phyloP scores from a whole-genome alignment of 805 yeast genomes.

The Myxozyma neglecta region DNA sequence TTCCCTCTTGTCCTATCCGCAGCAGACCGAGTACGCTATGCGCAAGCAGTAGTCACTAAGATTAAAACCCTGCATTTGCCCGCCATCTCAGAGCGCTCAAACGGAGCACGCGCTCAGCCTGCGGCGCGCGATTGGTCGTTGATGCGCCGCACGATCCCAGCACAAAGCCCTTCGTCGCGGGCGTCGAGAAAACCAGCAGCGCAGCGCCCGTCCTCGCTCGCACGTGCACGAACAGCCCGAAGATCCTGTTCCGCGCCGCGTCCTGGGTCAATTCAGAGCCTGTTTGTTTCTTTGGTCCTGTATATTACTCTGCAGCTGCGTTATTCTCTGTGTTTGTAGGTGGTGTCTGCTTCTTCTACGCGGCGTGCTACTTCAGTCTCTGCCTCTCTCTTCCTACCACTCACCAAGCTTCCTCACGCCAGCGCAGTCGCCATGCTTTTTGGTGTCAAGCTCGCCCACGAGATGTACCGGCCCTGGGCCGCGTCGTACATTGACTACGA shows the following conservation, averaged over 20 bases:
- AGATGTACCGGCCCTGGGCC: constrained; percentile 87
- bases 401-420: not conserved
- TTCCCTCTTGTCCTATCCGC: no score
- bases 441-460: constrained; percentile 78
- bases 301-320: no score
- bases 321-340: no score
- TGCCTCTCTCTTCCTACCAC: not conserved
- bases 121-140: constrained; percentile 7
- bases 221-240: not conserved
- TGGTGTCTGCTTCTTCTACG: not conserved
- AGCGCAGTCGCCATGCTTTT: constrained; percentile 64
- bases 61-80: no score
- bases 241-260: not conserved
- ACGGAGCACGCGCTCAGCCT: constrained; percentile 2
- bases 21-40: no score
- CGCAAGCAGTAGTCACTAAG: no score
- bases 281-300: no score
- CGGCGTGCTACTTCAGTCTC: not conserved
- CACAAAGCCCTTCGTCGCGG: no score
- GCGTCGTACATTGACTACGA: constrained; percentile 90
- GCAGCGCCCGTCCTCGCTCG: not conserved
- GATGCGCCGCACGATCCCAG: constrained; percentile 6
- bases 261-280: not conserved
- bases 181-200: no score
- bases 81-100: no score